A percentile compares a stretch with the other conserved stretches of the same genome.
Conservation (phyloP, 2,329 filamentous ascomycete genomes). For the Aspergillus pseudoviridinutans region DNA sequence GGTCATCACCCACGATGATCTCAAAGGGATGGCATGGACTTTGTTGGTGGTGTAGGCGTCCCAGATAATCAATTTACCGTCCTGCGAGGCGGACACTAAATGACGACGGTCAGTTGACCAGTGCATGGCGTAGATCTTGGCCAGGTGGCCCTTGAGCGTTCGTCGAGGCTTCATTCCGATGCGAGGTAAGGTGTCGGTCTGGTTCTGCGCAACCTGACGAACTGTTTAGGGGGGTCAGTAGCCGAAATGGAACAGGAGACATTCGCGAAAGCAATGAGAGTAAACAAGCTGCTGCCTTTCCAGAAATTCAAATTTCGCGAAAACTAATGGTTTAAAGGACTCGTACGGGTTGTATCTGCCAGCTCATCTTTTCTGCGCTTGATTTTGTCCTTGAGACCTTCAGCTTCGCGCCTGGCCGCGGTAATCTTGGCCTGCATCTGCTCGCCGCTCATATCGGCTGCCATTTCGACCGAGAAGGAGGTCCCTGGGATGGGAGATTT, state of each 20-base stretch:
- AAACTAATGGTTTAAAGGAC: conserved; percentile 20
- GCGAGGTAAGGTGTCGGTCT: conserved; percentile 85
- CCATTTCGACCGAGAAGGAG: conserved; percentile 34
- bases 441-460: conserved; percentile 48
- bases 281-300: not conserved
- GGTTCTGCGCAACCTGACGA: conserved; percentile 84
- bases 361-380: conserved; percentile 99
- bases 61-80: conserved; percentile 99
- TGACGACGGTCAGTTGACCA: conserved; percentile 98
- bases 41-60: conserved; percentile 99
- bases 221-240: conserved; percentile 54
- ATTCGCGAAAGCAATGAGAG: not conserved
- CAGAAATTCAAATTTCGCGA: not conserved
- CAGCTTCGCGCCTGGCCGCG: conserved; percentile 91
- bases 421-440: conserved; percentile 89
- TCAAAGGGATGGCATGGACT: conserved; percentile 94
- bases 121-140: conserved; percentile 99
- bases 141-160: conserved; percentile 93
- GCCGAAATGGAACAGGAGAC: conserved; percentile 5
- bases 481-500: conserved; percentile 21
- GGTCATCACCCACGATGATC: conserved; percentile 99
- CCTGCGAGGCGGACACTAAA: conserved; percentile 95
- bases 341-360: conserved; percentile 92
- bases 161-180: conserved; percentile 97
- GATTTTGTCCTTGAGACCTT: conserved; percentile 96